Conservation (phyloP, 2,329 filamentous ascomycete species). For the Myriosclerotinia duriaeana region DNA sequence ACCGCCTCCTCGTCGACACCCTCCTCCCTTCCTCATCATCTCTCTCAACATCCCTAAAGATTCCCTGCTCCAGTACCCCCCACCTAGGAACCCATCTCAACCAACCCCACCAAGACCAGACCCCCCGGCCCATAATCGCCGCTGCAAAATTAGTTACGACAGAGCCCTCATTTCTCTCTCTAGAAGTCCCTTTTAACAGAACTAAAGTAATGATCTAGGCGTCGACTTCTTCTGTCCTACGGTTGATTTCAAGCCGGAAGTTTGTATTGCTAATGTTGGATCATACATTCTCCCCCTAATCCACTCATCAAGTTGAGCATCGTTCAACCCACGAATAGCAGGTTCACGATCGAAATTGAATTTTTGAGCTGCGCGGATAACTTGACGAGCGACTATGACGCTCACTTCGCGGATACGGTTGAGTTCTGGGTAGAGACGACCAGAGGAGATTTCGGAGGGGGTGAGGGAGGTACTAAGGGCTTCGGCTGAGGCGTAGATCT, state of each 20-base stretch:
- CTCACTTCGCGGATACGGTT: slow-evolving; percentile 72
- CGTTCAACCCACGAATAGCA: slow-evolving; percentile 54
- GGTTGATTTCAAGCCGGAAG: slow-evolving; percentile 2
- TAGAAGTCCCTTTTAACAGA: neutral
- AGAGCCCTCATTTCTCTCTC: slow-evolving; percentile 9
- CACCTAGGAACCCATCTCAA: slow-evolving; percentile 17
- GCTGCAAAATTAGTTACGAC: slow-evolving; percentile 2
- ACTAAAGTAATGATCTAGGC: slow-evolving; percentile 20
- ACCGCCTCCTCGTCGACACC: neutral
- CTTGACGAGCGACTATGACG: slow-evolving; percentile 70
- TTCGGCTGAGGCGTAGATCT: slow-evolving; percentile 78
- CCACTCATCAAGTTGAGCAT: slow-evolving; percentile 58
- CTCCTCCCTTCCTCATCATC: no score
- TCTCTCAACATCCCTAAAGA: neutral
- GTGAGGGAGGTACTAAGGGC: slow-evolving; percentile 68
- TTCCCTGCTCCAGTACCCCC: slow-evolving; percentile 7
- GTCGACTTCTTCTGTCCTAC: slow-evolving; percentile 9
- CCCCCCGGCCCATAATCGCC: neutral
- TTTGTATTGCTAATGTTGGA: slow-evolving; percentile 42
- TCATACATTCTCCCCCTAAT: slow-evolving; percentile 76
- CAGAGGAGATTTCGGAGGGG: slow-evolving; percentile 56
- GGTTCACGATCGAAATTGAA: slow-evolving; percentile 66
- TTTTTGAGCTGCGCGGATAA: slow-evolving; percentile 68
- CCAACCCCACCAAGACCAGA: slow-evolving; percentile 14
- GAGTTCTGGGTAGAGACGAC: slow-evolving; percentile 73